These are phyloP conservation scores for Colletotrichum gloeosporioides DNA, from an alignment of 2,329 filamentous ascomycete genomes.

Conservation along the genomic window DNA sequence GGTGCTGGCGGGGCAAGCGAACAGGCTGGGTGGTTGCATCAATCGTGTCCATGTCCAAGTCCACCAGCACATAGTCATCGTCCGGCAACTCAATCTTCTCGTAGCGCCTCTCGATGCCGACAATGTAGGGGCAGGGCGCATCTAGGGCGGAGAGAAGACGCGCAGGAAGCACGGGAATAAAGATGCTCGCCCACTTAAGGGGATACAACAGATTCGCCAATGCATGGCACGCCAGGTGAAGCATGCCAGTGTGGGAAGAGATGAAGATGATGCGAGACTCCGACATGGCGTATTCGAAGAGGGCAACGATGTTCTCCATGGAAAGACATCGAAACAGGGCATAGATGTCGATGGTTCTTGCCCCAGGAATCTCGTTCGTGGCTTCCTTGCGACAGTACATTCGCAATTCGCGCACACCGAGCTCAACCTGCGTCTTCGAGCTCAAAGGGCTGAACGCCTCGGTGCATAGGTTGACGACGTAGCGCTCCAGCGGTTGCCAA, in stretches of 20 bases:
- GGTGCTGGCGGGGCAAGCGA: conserved; percentile 83
- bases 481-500: conserved; percentile 96
- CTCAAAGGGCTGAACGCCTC: conserved; percentile 91
- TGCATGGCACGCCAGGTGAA: conserved; percentile 91
- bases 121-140: conserved; percentile 95
- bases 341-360: conserved; percentile 90
- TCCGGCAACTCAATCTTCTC: conserved; percentile 86
- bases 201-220: conserved; percentile 86
- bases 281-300: conserved; percentile 91
- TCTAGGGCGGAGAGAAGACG: conserved; percentile 89
- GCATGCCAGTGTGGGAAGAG: conserved; percentile 94
- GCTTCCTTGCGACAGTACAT: conserved; percentile 95
- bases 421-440: conserved; percentile 94
- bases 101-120: conserved; percentile 92
- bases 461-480: conserved; percentile 95
- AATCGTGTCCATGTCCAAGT: conserved; percentile 89
- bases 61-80: conserved; percentile 94
- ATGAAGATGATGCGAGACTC: conserved; percentile 96
- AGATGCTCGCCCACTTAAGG: conserved; percentile 90
- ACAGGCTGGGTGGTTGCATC: conserved; percentile 82
- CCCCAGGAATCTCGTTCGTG: conserved; percentile 89
- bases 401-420: conserved; percentile 86
- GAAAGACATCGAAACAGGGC: conserved; percentile 90
- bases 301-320: conserved; percentile 87
- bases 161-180: conserved; percentile 89